Evolutionary conservation across 1,139 yeast species (phyloP).

Genomic region (Diutina ranongensis): DNA sequence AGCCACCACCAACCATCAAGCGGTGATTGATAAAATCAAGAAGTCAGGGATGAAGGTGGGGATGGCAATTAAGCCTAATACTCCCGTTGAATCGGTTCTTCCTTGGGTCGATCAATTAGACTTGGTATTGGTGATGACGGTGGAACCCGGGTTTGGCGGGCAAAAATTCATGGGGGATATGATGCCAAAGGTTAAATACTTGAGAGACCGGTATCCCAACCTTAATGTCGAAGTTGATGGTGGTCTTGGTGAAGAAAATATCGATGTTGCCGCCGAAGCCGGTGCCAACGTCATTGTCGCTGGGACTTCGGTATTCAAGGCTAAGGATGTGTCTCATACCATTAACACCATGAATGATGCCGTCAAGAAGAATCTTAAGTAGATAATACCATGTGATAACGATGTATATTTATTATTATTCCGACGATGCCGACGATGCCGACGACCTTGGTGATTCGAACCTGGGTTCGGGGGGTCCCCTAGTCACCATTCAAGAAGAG

Average conservation of each 20-base stretch:
- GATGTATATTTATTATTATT: too few relatives aligned
- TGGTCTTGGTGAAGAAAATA: conserved; percentile 50
- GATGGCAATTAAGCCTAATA: conserved; percentile 89
- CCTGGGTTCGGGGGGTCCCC: too few relatives aligned
- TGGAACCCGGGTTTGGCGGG: conserved; percentile 98
- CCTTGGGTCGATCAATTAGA: conserved; percentile 72
- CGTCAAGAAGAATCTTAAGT: not conserved
- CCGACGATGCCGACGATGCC: too few relatives aligned
- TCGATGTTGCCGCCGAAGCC: conserved; percentile 12
- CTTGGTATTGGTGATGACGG: conserved; percentile 95
- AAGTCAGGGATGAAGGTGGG: conserved; percentile 85
- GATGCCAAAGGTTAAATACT: conserved; percentile 87
- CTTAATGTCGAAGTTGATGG: conserved; percentile 95
- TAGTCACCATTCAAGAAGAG: too few relatives aligned
- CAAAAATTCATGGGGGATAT: conserved; percentile 90
- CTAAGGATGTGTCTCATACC: not conserved
- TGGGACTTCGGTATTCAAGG: conserved; percentile 50
- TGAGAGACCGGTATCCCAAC: conserved; percentile 64
- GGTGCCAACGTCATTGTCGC: conserved; percentile 93
- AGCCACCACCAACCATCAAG: conserved; percentile 73
- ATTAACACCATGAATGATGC: not conserved
- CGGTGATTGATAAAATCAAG: conserved; percentile 65
- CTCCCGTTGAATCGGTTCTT: conserved; percentile 74
- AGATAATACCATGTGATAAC: too few relatives aligned
- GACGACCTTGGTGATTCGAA: too few relatives aligned